Conservation (phyloP, 1,284 basidiomycete genomes). For the Naganishia albida region DNA sequence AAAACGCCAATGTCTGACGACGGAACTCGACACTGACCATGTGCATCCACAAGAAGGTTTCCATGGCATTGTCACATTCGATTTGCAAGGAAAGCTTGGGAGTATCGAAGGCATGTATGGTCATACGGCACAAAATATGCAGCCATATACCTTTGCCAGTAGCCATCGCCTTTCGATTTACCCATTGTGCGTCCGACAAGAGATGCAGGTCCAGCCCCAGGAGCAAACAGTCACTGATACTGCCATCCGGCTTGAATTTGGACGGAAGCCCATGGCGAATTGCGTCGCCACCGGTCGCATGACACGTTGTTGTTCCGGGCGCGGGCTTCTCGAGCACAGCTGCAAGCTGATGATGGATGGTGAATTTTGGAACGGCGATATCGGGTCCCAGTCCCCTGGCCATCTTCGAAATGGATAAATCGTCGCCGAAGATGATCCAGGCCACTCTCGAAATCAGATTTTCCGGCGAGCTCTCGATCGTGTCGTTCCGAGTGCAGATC, state of each 20-base stretch:
- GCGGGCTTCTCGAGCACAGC: too few species aligned
- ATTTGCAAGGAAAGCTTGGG: too few species aligned
- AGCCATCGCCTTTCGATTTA: neutral
- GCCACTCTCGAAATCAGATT: neutral
- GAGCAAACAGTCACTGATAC: neutral
- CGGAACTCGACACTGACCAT: too few species aligned
- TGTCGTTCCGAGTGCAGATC: neutral
- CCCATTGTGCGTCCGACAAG: neutral
- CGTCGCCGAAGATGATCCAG: neutral
- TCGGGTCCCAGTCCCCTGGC: too few species aligned
- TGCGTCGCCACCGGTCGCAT: neutral
- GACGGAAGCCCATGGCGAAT: neutral
- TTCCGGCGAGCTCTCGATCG: neutral
- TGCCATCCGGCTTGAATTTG: neutral
- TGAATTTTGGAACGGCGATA: too few species aligned
- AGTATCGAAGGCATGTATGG: too few species aligned
- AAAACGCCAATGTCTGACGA: too few species aligned
- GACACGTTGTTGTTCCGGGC: too few species aligned
- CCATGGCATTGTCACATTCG: too few species aligned
- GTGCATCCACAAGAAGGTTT: too few species aligned
- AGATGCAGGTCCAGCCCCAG: neutral
- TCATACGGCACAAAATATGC: neutral
- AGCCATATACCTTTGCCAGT: neutral
- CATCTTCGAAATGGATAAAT: neutral
- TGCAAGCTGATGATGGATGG: too few species aligned